Conservation (phyloP, 2,329 filamentous ascomycete species). For the Nannizzia gypsea region DNA sequence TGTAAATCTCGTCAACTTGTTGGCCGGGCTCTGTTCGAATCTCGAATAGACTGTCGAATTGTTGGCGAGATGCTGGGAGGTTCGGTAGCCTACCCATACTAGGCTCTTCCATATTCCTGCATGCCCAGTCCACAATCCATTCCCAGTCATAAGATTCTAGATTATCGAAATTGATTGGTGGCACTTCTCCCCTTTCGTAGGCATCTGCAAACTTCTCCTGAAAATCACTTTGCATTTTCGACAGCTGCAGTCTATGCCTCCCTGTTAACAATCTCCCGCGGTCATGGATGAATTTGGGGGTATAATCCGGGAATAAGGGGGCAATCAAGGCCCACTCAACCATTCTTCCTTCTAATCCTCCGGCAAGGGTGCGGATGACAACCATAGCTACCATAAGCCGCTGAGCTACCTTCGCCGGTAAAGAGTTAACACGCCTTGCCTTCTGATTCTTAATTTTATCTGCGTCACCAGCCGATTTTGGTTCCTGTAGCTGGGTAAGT, state of each 20-base stretch:
- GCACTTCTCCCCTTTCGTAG: conserved; percentile 33
- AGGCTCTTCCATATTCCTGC: conserved; percentile 30
- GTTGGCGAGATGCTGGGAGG: conserved; percentile 33
- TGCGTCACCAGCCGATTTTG: background rate
- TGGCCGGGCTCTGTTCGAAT: conserved; percentile 26
- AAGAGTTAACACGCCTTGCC: background rate
- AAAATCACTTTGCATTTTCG: conserved; percentile 37
- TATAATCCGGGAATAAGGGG: conserved; percentile 31
- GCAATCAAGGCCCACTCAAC: conserved; percentile 38
- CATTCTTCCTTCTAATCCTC: conserved; percentile 31
- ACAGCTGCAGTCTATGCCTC: conserved; percentile 30
- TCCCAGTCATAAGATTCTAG: conserved; percentile 37
- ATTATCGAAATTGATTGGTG: conserved; percentile 34
- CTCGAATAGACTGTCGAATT: conserved; percentile 33
- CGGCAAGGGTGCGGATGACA: conserved; percentile 35
- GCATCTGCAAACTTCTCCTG: conserved; percentile 36
- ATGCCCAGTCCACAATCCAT: conserved; percentile 37
- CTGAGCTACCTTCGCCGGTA: conserved; percentile 14
- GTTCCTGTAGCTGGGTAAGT: conserved; percentile 6
- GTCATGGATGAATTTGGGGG: conserved; percentile 28
- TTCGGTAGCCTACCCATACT: conserved; percentile 25
- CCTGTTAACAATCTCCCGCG: conserved; percentile 28
- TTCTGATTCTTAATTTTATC: background rate
- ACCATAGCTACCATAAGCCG: conserved; percentile 34
- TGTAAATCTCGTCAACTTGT: conserved; percentile 27